Evolutionary conservation across 2,329 filamentous ascomycete species (phyloP).

Genomic region (Paecilomyces fulvus): DNA sequence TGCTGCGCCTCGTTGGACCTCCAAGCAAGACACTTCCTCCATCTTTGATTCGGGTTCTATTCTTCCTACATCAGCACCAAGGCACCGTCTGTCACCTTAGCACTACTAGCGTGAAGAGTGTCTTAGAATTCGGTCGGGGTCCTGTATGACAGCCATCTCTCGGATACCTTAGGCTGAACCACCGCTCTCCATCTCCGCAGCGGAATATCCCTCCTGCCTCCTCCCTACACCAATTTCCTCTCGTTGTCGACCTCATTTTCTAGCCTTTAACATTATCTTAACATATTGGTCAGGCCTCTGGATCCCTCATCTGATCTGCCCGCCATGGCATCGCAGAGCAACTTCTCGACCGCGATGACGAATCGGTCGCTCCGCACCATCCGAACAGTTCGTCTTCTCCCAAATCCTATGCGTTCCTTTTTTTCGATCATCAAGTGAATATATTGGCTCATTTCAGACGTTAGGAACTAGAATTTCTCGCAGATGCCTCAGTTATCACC

Average conservation of each 20-base stretch:
- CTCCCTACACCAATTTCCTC: background rate
- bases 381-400: constrained; percentile 58
- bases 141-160: background rate
- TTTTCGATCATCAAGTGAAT: constrained; percentile 5
- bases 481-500: constrained; percentile 71
- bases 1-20: background rate
- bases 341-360: constrained; percentile 49
- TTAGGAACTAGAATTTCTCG: constrained; percentile 83
- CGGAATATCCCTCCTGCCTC: background rate
- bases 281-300: background rate
- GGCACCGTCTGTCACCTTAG: background rate
- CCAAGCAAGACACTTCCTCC: background rate
- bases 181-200: background rate
- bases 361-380: constrained; percentile 82
- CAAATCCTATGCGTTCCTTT: constrained; percentile 2
- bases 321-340: constrained; percentile 26
- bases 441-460: background rate
- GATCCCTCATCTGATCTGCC: background rate
- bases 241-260: background rate
- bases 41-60: background rate
- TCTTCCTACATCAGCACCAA: background rate
- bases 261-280: background rate
- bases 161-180: background rate
- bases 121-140: background rate
- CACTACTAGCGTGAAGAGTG: background rate